phyloP scores from a whole-genome alignment of 169 alveolate species.

The Toxoplasma gondii region DNA sequence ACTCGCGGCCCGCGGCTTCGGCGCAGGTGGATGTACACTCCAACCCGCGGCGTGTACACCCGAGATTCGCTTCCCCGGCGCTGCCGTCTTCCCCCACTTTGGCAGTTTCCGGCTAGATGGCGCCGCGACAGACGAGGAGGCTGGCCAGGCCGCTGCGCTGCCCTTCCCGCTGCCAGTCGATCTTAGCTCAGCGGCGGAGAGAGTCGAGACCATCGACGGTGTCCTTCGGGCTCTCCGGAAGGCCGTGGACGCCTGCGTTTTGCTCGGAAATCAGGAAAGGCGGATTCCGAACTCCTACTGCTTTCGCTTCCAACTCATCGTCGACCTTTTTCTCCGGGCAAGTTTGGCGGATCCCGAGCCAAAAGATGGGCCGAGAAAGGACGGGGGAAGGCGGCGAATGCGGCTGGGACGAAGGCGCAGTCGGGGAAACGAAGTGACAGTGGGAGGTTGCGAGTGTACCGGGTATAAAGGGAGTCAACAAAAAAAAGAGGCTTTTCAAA shows the following conservation, averaged over 20 bases:
- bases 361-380: background rate
- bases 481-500: background rate
- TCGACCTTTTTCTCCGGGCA: conserved; percentile 50
- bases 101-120: conserved; percentile 76
- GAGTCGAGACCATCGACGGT: conserved; percentile 22
- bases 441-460: too few relatives aligned
- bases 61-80: background rate
- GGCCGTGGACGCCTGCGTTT: conserved; percentile 59
- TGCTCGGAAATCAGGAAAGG: conserved; percentile 57
- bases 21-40: conserved; percentile 32
- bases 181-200: conserved; percentile 15
- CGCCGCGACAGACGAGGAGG: conserved; percentile 57
- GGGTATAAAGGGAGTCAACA: background rate
- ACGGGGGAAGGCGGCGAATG: background rate
- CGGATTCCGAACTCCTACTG: conserved; percentile 10
- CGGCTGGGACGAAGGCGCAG: background rate
- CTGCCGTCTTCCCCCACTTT: conserved; percentile 60
- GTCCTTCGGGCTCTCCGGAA: conserved; percentile 44
- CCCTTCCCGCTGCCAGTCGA: conserved; percentile 60
- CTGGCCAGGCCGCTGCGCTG: conserved; percentile 63
- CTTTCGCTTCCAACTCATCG: conserved; percentile 49
- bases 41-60: background rate
- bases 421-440: background rate
- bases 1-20: conserved; percentile 17
- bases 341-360: background rate